phyloP scores from a whole-genome alignment of 192 early-diverging fungal genomes.

The Mortierella alpina region DNA sequence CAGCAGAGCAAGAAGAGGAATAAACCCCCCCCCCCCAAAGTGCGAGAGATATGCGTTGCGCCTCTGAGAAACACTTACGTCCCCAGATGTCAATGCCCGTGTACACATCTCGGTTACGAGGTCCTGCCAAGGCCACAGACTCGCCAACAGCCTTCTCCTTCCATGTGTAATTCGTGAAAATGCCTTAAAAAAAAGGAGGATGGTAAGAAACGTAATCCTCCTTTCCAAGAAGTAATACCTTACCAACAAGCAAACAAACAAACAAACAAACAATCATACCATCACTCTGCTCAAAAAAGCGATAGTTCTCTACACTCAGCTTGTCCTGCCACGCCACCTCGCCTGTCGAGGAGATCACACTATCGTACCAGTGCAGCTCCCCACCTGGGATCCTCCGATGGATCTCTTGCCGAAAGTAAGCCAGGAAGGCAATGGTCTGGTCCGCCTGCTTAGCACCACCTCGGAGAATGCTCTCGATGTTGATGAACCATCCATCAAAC shows the following conservation, averaged over 20 bases:
- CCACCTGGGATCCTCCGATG: slow-evolving; percentile 62
- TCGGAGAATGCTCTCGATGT: slow-evolving; percentile 66
- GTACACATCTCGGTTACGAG: slow-evolving; percentile 59
- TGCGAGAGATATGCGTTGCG: background rate
- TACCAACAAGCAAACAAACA: slow-evolving; percentile 59
- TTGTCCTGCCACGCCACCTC: slow-evolving; percentile 69
- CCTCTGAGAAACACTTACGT: slow-evolving; percentile 33
- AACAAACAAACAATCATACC: slow-evolving; percentile 58
- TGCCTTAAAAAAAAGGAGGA: slow-evolving; percentile 11
- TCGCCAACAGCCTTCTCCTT: slow-evolving; percentile 30
- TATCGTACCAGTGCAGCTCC: slow-evolving; percentile 72
- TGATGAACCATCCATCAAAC: slow-evolving; percentile 78
- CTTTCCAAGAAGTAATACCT: background rate
- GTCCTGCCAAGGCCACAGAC: slow-evolving; percentile 49
- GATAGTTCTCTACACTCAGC: slow-evolving; percentile 59
- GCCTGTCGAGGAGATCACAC: slow-evolving; percentile 56
- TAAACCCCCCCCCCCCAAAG: too few species aligned
- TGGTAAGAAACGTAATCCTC: background rate
- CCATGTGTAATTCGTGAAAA: slow-evolving; percentile 49
- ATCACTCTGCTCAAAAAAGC: slow-evolving; percentile 67
- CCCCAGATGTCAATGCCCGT: slow-evolving; percentile 79
- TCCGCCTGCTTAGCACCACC: slow-evolving; percentile 40
- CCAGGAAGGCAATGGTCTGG: slow-evolving; percentile 52
- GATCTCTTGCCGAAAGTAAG: slow-evolving; percentile 58
- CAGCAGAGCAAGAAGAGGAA: background rate